Evolutionary conservation across 2,329 filamentous ascomycete species (phyloP), one percentile per base, ranked within the genome.

Genomic region (Arachnopeziza araneosa): DNA sequence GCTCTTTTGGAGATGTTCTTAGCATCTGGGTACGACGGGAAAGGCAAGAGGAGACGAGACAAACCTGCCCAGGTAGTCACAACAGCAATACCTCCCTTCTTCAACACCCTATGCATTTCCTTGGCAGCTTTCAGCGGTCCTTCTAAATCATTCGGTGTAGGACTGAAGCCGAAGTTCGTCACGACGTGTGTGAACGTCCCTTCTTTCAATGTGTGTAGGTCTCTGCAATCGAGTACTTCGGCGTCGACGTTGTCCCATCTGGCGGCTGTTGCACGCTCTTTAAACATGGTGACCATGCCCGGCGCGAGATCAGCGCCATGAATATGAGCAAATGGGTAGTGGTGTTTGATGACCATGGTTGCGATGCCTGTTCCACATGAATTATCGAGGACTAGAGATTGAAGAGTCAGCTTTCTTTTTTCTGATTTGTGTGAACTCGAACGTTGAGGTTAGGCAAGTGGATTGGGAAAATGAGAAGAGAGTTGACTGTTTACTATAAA

Each of bases 111-210:
- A 75, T 86, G 86, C 0, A 93, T 95, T 73, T 97, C 92, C 50
- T 80, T 78, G 58, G 98, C 78, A 0, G 92, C 93, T 1, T 84
- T 83, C 53, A 89, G 86, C 3, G 62, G 57, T 12, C 56, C 72
- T 96, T 95, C 77, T 95, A 86, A 60, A 90, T 93, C 60, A 10
- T 58, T 24, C 1, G 48, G 19, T 36, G 52, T 48, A 8, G 62
- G 55, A 17, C 60, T 32, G 24, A 64, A 58, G 9, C 62, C 64
- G 77, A 98, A 98, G 76, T 98, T 98, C 57, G 93, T 85, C 73
- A 98, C 96, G 50, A 93, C 93, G 71, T 98, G 98, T 0, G 92
- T 90, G 10, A 98, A 93, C 0, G 93, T 97, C 78, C 97, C 97
- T 7, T 98, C 81, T 74, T 97, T 93, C 59, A 97, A 80, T 19